Conservation (phyloP, 2,329 filamentous ascomycete genomes). For the Chaetomium sp. region DNA sequence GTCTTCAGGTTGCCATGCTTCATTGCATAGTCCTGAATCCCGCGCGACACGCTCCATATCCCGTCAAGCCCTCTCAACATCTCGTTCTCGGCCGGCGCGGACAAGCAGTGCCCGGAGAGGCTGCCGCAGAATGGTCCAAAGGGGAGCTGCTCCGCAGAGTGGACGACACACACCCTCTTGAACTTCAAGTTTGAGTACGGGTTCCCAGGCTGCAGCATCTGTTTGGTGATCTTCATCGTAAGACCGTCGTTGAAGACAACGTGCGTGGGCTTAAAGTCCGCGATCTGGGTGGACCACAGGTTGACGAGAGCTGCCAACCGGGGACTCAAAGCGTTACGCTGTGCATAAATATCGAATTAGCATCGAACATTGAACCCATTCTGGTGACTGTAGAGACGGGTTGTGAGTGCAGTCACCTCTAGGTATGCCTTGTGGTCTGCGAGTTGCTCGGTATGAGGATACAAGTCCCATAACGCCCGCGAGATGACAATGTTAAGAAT, state of each 20-base stretch:
- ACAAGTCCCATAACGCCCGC: slow-evolving; percentile 25
- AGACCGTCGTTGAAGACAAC: slow-evolving; percentile 35
- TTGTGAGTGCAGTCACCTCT: slow-evolving; percentile 14
- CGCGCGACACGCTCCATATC: slow-evolving; percentile 32
- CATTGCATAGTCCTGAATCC: slow-evolving; percentile 31
- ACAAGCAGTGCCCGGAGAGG: slow-evolving; percentile 31
- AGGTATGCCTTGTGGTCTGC: slow-evolving; percentile 28
- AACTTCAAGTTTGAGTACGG: slow-evolving; percentile 17
- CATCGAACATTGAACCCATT: background rate
- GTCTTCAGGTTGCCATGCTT: slow-evolving; percentile 30
- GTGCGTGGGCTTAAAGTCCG: slow-evolving; percentile 30
- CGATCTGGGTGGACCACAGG: slow-evolving; percentile 26
- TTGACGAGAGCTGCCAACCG: slow-evolving; percentile 25
- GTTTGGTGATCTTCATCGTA: slow-evolving; percentile 33
- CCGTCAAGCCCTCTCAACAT: slow-evolving; percentile 32
- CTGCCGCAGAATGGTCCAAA: slow-evolving; percentile 32
- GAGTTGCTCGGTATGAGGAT: background rate
- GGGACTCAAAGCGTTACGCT: slow-evolving; percentile 9
- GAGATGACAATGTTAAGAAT: slow-evolving; percentile 31
- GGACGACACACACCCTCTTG: slow-evolving; percentile 32
- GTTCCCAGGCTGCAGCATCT: slow-evolving; percentile 6
- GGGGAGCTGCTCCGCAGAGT: slow-evolving; percentile 34
- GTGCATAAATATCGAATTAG: background rate
- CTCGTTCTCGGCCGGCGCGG: slow-evolving; percentile 25
- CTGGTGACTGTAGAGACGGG: background rate